phyloP scores from a whole-genome alignment of 306 rosid species.

The Sindora glabra region DNA sequence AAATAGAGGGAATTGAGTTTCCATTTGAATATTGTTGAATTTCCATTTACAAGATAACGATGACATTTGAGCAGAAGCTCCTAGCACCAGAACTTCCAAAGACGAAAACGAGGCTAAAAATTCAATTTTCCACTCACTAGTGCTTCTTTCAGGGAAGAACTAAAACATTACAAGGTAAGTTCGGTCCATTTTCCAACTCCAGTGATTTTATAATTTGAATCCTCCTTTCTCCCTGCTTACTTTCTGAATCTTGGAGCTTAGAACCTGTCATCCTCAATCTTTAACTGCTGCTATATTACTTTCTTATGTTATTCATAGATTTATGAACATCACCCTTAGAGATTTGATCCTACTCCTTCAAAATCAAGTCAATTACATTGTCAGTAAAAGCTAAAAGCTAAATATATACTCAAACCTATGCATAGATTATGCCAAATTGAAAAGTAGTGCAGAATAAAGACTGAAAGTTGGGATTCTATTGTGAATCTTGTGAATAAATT shows the following conservation, averaged over 20 bases:
- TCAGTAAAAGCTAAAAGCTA: background rate
- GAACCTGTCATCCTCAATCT: background rate
- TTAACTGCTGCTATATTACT: constrained; percentile 6
- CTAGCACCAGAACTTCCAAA: background rate
- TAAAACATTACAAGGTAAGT: background rate
- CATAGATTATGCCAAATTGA: background rate
- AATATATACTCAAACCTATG: background rate
- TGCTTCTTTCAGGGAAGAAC: background rate
- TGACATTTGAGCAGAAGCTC: background rate
- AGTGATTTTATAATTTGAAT: background rate
- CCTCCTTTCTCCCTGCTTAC: background rate
- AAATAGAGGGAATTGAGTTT: background rate
- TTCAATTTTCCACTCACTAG: background rate
- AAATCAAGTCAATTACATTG: constrained; percentile 1
- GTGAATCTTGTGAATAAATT: background rate
- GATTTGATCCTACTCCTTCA: constrained; percentile 6
- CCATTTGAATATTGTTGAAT: background rate
- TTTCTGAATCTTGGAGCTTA: background rate
- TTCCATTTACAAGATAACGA: background rate
- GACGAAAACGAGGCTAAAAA: background rate
- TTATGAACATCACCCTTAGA: background rate
- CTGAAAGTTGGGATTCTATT: background rate
- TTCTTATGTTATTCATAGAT: background rate
- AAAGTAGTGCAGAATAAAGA: background rate
- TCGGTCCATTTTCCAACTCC: background rate